Percentiles rank a stretch among this genome's conserved stretches.
phyloP scores from a whole-genome alignment of 176 grass and related monocot species.

The Paspalum notatum region DNA sequence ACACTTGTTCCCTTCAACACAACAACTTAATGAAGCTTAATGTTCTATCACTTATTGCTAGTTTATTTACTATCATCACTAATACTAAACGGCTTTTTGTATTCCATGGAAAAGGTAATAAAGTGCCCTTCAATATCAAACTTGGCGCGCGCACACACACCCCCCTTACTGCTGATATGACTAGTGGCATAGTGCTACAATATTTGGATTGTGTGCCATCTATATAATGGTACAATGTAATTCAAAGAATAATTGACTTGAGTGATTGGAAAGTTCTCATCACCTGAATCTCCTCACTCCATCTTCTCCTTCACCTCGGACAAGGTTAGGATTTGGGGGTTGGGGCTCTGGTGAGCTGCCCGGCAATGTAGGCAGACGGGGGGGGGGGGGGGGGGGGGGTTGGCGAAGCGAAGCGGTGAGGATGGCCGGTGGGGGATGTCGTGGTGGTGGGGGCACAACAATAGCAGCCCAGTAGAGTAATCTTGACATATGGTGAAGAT shows the following conservation, averaged over 20 bases:
- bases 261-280: no score
- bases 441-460: no score
- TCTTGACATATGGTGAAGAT: no score
- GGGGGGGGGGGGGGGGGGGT: no score
- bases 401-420: no score
- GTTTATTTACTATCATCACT: constrained; percentile 42
- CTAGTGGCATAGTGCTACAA: not conserved
- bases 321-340: no score
- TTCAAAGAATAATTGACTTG: not conserved
- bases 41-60: constrained; percentile 32
- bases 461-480: no score
- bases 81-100: constrained; percentile 37
- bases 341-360: no score
- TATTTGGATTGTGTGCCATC: not conserved
- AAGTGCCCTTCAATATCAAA: constrained; percentile 17
- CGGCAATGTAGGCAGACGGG: no score
- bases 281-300: no score
- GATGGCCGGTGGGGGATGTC: no score
- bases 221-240: not conserved
- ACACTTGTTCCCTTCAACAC: constrained; percentile 28
- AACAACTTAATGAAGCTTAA: constrained; percentile 35
- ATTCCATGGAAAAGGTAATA: constrained; percentile 38
- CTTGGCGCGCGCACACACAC: constrained; percentile 28
- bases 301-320: no score
- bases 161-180: not conserved